A percentile compares a stretch with the other conserved stretches of the same genome.
These are phyloP conservation scores for Tolypocladium ophioglossoides DNA, from an alignment of 2,329 filamentous ascomycete genomes.

Conservation along the genomic window DNA sequence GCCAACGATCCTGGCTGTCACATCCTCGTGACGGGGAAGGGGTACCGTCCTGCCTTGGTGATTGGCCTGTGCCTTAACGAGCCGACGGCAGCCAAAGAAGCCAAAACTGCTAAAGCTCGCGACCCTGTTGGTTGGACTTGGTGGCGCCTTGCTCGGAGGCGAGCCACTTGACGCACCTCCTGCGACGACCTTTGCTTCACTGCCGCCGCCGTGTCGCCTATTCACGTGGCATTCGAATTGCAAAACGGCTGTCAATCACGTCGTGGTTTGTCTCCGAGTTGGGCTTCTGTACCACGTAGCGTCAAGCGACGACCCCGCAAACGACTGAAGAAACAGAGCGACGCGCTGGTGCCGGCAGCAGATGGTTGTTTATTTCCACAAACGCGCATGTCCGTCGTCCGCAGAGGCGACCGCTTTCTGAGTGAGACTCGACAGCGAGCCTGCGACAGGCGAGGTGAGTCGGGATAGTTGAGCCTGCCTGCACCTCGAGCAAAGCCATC, in stretches of 20 bases:
- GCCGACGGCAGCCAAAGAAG: neutral
- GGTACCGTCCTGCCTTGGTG: neutral
- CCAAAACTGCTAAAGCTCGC: neutral
- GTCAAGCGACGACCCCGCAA: neutral
- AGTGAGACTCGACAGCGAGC: neutral
- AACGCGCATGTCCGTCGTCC: neutral
- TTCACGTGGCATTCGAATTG: neutral
- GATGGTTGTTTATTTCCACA: neutral
- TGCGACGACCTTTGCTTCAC: slow-evolving; percentile 1
- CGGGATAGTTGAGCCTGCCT: neutral
- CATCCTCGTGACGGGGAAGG: neutral
- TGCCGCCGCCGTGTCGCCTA: neutral
- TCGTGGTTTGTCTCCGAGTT: neutral
- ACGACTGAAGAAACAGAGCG: neutral
- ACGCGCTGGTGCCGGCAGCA: neutral
- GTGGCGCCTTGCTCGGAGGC: neutral
- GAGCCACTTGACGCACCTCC: neutral
- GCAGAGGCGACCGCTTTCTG: neutral
- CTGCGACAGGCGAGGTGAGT: too few relatives aligned
- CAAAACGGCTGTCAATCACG: neutral
- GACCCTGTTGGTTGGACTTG: neutral
- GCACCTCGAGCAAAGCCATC: neutral
- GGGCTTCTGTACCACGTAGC: neutral
- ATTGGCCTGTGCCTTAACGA: neutral
- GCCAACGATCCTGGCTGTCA: neutral